These are phyloP conservation scores for Neonothopanus nambi DNA, from an alignment of 1,284 basidiomycete species.

Conservation along the genomic window DNA sequence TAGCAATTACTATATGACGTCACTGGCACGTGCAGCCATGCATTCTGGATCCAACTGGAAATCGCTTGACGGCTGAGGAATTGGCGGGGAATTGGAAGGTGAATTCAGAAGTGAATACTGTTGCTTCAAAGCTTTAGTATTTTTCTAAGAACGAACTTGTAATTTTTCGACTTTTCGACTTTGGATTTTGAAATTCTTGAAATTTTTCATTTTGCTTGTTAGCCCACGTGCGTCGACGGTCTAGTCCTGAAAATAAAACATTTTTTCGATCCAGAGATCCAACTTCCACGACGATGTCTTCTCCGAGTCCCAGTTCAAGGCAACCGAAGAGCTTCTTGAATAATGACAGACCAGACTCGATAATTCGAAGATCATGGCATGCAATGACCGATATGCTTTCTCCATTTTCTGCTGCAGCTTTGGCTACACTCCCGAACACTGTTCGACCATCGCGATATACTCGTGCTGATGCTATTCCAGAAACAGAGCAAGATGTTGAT, in stretches of 20 bases:
- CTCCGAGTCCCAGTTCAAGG: not conserved
- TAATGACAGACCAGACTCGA: conserved; percentile 25
- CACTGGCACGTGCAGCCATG: no score
- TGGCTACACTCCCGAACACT: conserved; percentile 64
- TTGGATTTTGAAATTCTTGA: no score
- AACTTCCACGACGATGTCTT: not conserved
- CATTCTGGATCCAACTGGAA: no score
- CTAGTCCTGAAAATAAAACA: no score
- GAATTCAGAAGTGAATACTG: no score
- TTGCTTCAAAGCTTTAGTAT: no score
- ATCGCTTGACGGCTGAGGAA: no score
- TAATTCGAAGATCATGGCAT: conserved; percentile 52
- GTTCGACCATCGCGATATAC: conserved; percentile 60
- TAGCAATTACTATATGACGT: conserved; percentile 23
- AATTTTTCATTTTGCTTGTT: no score
- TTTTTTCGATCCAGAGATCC: no score
- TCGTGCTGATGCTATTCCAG: conserved; percentile 70
- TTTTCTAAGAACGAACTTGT: no score
- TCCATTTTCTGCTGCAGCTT: conserved; percentile 71
- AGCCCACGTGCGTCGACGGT: not conserved
- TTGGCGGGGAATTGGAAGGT: no score
- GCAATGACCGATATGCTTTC: conserved; percentile 58
- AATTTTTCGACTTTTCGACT: no score
- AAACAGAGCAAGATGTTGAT: conserved; percentile 47
- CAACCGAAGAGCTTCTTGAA: conserved; percentile 2